These are phyloP conservation scores for Colletotrichum liriopes DNA, from an alignment of 2,329 filamentous ascomycete species.

Conservation along the genomic window DNA sequence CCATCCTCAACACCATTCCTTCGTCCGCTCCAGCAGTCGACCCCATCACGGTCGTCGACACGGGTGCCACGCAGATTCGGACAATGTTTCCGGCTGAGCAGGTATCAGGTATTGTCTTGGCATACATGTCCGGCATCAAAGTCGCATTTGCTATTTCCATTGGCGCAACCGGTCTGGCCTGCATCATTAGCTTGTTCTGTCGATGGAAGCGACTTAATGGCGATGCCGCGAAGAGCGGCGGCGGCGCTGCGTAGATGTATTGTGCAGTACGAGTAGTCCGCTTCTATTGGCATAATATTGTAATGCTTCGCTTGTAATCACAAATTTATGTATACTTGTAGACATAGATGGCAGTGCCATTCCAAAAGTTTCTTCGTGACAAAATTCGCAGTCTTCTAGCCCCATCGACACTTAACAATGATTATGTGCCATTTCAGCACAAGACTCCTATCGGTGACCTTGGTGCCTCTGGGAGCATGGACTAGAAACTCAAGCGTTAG, in stretches of 20 bases:
- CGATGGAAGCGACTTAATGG: background rate
- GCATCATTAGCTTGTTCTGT: constrained; percentile 48
- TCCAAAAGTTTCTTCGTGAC: too few species aligned
- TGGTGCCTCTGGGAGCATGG: too few species aligned
- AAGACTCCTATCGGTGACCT: too few species aligned
- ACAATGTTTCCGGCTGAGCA: constrained; percentile 60
- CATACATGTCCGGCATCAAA: constrained; percentile 59
- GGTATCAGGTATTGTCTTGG: constrained; percentile 66
- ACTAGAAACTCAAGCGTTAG: too few species aligned
- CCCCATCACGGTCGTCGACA: constrained; percentile 51
- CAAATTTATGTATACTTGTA: too few species aligned
- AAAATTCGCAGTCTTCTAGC: too few species aligned
- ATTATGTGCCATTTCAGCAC: too few species aligned
- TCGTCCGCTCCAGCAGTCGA: constrained; percentile 45
- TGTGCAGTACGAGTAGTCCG: background rate
- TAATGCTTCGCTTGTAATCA: background rate
- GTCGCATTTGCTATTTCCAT: constrained; percentile 69
- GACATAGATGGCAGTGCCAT: too few species aligned
- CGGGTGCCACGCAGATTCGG: constrained; percentile 67
- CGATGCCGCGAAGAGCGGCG: background rate
- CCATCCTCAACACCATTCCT: constrained; percentile 47
- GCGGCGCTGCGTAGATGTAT: background rate
- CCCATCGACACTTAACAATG: too few species aligned
- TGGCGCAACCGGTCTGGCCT: constrained; percentile 55
- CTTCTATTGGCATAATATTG: background rate